Conservation (phyloP, 345 rosid species). For the Dovyalis caffra region DNA sequence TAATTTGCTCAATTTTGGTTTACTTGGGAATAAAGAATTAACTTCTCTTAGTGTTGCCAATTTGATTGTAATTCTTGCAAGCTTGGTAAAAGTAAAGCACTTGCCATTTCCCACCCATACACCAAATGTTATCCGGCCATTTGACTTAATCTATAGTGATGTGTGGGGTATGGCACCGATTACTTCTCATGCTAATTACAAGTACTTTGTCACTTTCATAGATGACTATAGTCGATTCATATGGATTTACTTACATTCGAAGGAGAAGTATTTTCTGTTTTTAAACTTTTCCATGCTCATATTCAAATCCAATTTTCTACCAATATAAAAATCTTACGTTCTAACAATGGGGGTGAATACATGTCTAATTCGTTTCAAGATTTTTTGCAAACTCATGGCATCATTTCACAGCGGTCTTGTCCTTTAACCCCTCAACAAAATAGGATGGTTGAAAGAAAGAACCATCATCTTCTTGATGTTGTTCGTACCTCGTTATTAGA, state of each 20-base stretch:
- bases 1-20: not conserved
- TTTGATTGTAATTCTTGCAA: not conserved
- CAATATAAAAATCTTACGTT: no score
- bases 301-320: not conserved
- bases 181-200: not conserved
- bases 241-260: not conserved
- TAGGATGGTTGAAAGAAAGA: no score
- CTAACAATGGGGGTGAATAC: no score
- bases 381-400: no score
- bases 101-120: not conserved
- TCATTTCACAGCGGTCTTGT: no score
- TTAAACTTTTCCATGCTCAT: not conserved
- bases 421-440: no score
- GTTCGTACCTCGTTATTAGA: no score
- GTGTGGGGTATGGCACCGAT: not conserved
- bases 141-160: not conserved
- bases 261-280: not conserved
- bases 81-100: not conserved
- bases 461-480: no score
- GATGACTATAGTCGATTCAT: not conserved
- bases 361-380: no score
- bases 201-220: no score
- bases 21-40: not conserved
- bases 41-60: not conserved
- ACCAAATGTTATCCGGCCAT: no score